Conservation (phyloP, 1,139 yeast species). For the Kurtzmaniella quercitrusa region DNA sequence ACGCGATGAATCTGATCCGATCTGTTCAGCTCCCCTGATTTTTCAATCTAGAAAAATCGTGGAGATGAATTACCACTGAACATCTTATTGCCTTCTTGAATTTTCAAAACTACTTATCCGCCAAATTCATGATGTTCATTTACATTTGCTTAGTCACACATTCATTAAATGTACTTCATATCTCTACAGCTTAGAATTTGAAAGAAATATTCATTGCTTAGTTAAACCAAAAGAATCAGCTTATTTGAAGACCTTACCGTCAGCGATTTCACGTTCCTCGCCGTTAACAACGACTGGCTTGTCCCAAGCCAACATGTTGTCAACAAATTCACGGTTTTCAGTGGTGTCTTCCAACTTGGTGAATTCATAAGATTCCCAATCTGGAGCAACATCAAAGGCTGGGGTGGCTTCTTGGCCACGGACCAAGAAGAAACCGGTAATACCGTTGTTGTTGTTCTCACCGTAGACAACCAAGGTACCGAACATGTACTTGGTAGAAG, state of each 20-base stretch:
- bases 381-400: slow-evolving; percentile 98
- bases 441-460: slow-evolving; percentile 98
- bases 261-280: slow-evolving; percentile 43
- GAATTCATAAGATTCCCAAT: slow-evolving; percentile 74
- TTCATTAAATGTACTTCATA: too few relatives aligned
- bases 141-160: too few relatives aligned
- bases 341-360: slow-evolving; percentile 40
- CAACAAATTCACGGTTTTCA: slow-evolving; percentile 36
- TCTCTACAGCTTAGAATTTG: too few relatives aligned
- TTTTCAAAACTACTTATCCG: too few relatives aligned
- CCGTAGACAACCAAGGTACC: slow-evolving; percentile 95
- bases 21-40: too few relatives aligned
- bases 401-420: slow-evolving; percentile 92
- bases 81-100: too few relatives aligned
- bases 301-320: slow-evolving; percentile 54
- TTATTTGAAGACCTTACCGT: slow-evolving; percentile 51
- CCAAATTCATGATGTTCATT: too few relatives aligned
- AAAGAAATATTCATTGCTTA: neutral
- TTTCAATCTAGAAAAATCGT: too few relatives aligned
- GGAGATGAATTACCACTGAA: too few relatives aligned
- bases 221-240: slow-evolving; percentile 3
- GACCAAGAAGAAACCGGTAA: slow-evolving; percentile 88
- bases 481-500: slow-evolving; percentile 89
- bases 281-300: slow-evolving; percentile 46
- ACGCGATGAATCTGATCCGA: too few relatives aligned